Evolutionary conservation across 768 basidiomycete genomes (phyloP), one percentile per base, ranked within the genome.

Genomic region (Pleurotus ostreatus): DNA sequence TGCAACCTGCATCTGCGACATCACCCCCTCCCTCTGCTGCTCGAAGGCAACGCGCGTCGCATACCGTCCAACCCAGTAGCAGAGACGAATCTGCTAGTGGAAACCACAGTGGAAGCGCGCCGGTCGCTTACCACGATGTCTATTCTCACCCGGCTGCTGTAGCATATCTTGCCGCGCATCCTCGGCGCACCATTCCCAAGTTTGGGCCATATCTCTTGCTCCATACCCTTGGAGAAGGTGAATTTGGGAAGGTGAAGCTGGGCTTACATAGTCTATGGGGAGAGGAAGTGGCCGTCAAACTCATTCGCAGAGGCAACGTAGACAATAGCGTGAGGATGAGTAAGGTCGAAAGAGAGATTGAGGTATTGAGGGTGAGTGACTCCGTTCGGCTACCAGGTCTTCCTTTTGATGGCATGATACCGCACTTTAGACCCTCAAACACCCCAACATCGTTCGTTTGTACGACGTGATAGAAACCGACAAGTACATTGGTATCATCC

Each of bases 401-500:
- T 47, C 63, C 68, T 49, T 67, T 59, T 9, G 11, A 34, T 9
- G 30, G 30, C 8, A 34, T 34, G 30, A 11, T 9, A 49, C 38
- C 59, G 16, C 34, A 49, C 38, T 63, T 7, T 67, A 98, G 95
- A 85, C 83, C 55, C 81, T 99, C 58, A 93, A 94, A 68, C 97
- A 99, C 62, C 97, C 97, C 0, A 98, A 98, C 70, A 98, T 99
- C 71, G 97, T 98, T 37, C 87, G 94, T 8, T 77, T 98, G 45
- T 98, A 96, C 81, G 97, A 99, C 67, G 95, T 98, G 18, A 97
- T 99, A 62, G 95, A 98, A 70, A 98, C 97, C 1, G 97, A 98
- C 78, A 98, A 97, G 72, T 98, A 98, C 74, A 98, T 99, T 64
- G 97, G 97, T 38, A 99, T 99, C 67, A 96, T 99, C 63, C 84